Evolutionary conservation across 176 grass and related monocot genomes (phyloP), one percentile per base, ranked within the genome.

Genomic region (Secale cereale): DNA sequence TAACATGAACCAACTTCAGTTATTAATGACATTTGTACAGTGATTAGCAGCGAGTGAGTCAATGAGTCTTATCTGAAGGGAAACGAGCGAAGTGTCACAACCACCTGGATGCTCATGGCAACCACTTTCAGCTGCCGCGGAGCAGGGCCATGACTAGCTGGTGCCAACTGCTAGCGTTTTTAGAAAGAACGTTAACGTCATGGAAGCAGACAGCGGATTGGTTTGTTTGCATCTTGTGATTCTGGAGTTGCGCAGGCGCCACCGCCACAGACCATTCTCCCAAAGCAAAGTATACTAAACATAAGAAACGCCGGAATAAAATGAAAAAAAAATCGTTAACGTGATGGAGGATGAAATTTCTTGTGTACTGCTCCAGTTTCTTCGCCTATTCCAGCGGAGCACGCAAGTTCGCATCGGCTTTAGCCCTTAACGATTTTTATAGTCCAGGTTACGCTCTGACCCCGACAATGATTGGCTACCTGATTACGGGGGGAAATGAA

Each of bases 401-500:
- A 13, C 33, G 67, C 67, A 39, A 39, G 19, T 25, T 15, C 22
- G 45, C 40, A 8, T 66, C 61, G 39, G 39, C 11, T 26, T 65
- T 65, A 31, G 26, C 40, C 23, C 62, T 50, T 50, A 8, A 46
- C 39, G 6, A 20, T 1, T 81, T 52, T 81, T 50, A 67, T 50
- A 64, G 66, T 67, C 27, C 27, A 33, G 39, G 3, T 63, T 57
- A 50, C 8, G 77, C 30, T 60, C 67, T 26, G 76, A 41, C 31
- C 54, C 54, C 12, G 20, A 79, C 77, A 73, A 80, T 86, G 69
- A 86, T 63, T 80, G 66, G 54, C 36, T 63, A 54, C 84, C 84
- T 50, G 60, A 86, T 80, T 80, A 86, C 12, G 11, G 43, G 46
- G 40, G 76, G 76, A 25, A 28, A 3, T n/a, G 20, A 35, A 23